phyloP scores from a whole-genome alignment of 306 rosid genomes.

The Alnus glutinosa region DNA sequence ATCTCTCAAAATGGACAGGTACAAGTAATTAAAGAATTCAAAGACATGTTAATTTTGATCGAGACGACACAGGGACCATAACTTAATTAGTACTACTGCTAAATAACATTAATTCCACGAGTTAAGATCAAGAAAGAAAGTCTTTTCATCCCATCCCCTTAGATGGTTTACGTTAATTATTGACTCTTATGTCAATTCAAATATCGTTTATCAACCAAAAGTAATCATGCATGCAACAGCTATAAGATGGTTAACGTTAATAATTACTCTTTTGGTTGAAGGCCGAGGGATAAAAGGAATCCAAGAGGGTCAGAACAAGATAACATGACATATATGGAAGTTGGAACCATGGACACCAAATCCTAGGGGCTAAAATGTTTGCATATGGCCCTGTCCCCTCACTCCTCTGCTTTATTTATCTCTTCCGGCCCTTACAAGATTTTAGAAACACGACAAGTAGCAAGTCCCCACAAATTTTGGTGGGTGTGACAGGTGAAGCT shows the following conservation, averaged over 20 bases:
- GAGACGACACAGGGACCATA: no score
- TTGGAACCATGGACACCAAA: constrained; percentile 14
- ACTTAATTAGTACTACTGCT: no score
- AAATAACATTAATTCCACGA: background rate
- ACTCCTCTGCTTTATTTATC: constrained; percentile 15
- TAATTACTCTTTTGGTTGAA: background rate
- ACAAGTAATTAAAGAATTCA: background rate
- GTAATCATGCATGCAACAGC: background rate
- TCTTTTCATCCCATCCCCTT: no score
- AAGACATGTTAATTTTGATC: background rate
- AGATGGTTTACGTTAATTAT: background rate
- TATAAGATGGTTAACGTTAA: background rate
- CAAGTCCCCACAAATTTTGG: constrained; percentile 53
- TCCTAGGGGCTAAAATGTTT: constrained; percentile 25
- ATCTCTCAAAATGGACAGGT: background rate
- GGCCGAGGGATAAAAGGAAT: constrained; percentile 2
- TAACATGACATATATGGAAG: background rate
- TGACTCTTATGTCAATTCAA: background rate
- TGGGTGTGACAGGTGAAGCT: constrained; percentile 23
- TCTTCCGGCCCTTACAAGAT: background rate
- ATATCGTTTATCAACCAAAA: background rate
- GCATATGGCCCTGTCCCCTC: constrained; percentile 12
- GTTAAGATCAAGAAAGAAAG: no score
- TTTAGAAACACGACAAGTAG: constrained; percentile 39
- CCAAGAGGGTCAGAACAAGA: constrained; percentile 7